A percentile compares a stretch with the other conserved stretches of the same genome.
Evolutionary conservation across 2,329 filamentous ascomycete genomes (phyloP).

Genomic region (Calonectria pseudoreteaudii): DNA sequence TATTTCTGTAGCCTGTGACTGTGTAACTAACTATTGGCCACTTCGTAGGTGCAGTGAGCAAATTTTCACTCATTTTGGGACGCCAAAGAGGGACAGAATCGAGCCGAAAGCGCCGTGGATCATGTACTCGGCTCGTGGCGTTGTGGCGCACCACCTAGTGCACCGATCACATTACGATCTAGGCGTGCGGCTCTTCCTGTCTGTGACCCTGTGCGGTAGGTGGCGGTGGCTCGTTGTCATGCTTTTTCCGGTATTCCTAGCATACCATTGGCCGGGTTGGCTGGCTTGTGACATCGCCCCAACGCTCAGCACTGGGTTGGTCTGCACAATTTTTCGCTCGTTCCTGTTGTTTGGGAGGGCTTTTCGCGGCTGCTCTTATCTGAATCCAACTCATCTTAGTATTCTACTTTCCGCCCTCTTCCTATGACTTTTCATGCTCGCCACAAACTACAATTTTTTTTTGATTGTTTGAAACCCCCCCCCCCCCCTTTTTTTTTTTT

Average conservation of each 20-base stretch:
- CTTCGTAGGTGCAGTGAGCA: neutral
- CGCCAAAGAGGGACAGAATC: neutral
- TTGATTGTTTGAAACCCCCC: no score
- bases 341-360: constrained; percentile 33
- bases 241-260: neutral
- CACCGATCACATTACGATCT: neutral
- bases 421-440: neutral
- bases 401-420: constrained; percentile 18
- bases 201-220: constrained; percentile 20
- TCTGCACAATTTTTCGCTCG: constrained; percentile 40
- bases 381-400: constrained; percentile 12
- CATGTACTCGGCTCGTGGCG: constrained; percentile 12
- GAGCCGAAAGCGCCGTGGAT: neutral
- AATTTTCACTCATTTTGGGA: neutral
- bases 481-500: neutral
- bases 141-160: neutral
- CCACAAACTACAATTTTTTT: constrained; percentile 7
- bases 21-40: neutral
- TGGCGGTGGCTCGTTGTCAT: constrained; percentile 24
- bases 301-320: constrained; percentile 26
- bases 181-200: constrained; percentile 1
- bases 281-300: constrained; percentile 36
- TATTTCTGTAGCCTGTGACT: neutral
- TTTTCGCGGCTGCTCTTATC: constrained; percentile 29
- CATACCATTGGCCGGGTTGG: constrained; percentile 13